phyloP scores from a whole-genome alignment of 352 stramenopile genomes.

The Globisporangium nodosum region DNA sequence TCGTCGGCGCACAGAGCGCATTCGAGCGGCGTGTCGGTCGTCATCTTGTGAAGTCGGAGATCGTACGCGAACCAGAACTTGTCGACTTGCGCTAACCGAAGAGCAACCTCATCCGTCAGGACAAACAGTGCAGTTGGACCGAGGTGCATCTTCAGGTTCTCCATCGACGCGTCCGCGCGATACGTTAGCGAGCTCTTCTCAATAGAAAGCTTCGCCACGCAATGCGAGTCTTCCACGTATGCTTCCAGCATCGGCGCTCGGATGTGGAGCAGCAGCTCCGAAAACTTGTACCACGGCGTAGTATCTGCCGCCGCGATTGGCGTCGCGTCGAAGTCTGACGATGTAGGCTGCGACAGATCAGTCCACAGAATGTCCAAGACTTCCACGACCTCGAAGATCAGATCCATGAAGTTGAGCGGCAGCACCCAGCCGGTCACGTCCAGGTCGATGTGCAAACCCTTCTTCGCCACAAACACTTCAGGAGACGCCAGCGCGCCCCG shows the following conservation, averaged over 20 bases:
- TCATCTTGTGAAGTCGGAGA: slow-evolving; percentile 43
- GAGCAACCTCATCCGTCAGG: slow-evolving; percentile 80
- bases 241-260: slow-evolving; percentile 76
- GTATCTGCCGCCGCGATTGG: not conserved
- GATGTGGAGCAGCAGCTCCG: slow-evolving; percentile 66
- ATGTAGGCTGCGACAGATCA: slow-evolving; percentile 8
- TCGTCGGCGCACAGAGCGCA: slow-evolving; percentile 70
- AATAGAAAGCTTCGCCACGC: slow-evolving; percentile 80
- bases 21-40: slow-evolving; percentile 25
- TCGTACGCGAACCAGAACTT: slow-evolving; percentile 79
- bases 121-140: slow-evolving; percentile 80
- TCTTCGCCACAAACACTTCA: slow-evolving; percentile 56
- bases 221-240: slow-evolving; percentile 85
- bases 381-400: slow-evolving; percentile 72
- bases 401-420: slow-evolving; percentile 59
- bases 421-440: slow-evolving; percentile 77
- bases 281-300: slow-evolving; percentile 52
- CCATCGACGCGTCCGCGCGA: slow-evolving; percentile 46
- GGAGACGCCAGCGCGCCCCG: slow-evolving; percentile 31
- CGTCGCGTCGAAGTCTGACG: slow-evolving; percentile 10
- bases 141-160: slow-evolving; percentile 67
- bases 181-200: slow-evolving; percentile 74
- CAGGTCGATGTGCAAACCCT: slow-evolving; percentile 52
- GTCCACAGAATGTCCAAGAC: slow-evolving; percentile 69
- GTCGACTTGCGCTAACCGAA: slow-evolving; percentile 80